Evolutionary conservation across 2,329 filamentous ascomycete species (phyloP).

Genomic region (Penicillium sp.): DNA sequence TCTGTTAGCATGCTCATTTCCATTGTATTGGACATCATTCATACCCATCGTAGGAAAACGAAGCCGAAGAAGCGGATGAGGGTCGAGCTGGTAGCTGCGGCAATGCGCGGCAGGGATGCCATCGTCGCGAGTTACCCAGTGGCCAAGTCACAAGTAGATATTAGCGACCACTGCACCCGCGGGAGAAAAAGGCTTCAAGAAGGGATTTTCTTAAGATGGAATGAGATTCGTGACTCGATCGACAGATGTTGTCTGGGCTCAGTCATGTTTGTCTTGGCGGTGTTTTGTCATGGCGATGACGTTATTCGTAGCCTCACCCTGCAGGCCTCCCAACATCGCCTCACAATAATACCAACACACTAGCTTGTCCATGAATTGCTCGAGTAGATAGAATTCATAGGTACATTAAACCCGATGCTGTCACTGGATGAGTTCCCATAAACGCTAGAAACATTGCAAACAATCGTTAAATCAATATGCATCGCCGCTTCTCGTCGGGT

Average conservation of each 20-base stretch:
- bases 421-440: too few species aligned
- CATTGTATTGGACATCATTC: not conserved
- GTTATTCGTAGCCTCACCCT: slow-evolving; percentile 7
- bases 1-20: not conserved
- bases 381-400: too few species aligned
- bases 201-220: not conserved
- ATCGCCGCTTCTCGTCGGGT: not conserved
- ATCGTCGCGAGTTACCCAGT: slow-evolving; percentile 24
- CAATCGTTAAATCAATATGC: not conserved
- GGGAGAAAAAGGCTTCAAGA: not conserved
- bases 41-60: slow-evolving; percentile 49
- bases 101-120: slow-evolving; percentile 34
- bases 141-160: not conserved
- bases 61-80: slow-evolving; percentile 40
- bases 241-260: not conserved
- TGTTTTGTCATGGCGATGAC: slow-evolving; percentile 13
- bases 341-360: too few species aligned
- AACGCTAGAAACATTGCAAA: not conserved
- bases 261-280: slow-evolving; percentile 10
- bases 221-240: not conserved
- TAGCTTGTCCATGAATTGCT: too few species aligned
- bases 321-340: not conserved
- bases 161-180: not conserved
- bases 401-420: too few species aligned
- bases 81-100: slow-evolving; percentile 39